These are phyloP conservation scores for Leptographium galeiforme DNA, from an alignment of 2,329 filamentous ascomycete species.

Conservation along the genomic window DNA sequence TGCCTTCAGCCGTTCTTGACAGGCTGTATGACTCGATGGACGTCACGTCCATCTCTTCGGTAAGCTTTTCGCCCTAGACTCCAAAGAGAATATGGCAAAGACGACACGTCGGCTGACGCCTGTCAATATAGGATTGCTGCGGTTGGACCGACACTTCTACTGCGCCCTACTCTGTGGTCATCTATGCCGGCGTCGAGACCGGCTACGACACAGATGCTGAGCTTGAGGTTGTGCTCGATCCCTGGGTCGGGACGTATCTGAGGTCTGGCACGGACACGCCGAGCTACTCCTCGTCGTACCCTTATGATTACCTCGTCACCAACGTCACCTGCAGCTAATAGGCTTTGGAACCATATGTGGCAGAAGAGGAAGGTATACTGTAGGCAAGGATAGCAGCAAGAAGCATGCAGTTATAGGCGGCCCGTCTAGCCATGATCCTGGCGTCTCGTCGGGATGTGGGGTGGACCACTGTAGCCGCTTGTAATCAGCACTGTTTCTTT, in stretches of 20 bases:
- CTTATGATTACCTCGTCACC: background rate
- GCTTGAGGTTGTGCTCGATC: background rate
- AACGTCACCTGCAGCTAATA: background rate
- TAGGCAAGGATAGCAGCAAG: background rate
- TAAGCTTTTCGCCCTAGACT: background rate
- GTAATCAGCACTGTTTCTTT: too few species aligned
- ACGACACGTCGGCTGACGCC: background rate
- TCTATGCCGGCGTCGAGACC: background rate
- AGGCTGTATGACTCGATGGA: background rate
- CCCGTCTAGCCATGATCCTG: too few species aligned
- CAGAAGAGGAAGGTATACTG: background rate
- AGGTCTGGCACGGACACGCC: background rate
- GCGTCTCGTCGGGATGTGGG: too few species aligned
- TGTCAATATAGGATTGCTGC: background rate
- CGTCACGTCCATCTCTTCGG: background rate
- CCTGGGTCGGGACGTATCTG: background rate
- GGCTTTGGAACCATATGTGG: background rate
- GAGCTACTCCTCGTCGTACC: background rate
- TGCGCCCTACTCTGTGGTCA: background rate
- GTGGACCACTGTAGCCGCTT: too few species aligned
- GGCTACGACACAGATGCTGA: background rate
- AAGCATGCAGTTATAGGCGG: too few species aligned
- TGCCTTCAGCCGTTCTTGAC: background rate
- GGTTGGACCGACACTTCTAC: background rate
- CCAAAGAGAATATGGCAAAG: background rate